phyloP scores from a whole-genome alignment of 306 rosid genomes.

The Calophaca sinica region DNA sequence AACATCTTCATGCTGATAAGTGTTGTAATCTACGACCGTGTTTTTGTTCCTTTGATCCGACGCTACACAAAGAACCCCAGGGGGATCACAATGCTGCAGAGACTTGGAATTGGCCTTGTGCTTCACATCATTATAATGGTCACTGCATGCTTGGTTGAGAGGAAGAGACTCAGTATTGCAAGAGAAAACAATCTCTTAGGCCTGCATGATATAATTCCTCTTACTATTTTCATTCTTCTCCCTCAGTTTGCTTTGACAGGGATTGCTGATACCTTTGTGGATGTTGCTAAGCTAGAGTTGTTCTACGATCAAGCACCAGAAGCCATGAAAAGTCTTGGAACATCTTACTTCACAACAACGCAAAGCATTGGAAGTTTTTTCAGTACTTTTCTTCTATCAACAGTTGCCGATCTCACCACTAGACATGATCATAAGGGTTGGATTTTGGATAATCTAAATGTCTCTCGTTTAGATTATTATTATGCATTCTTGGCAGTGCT shows the following conservation, averaged over 20 bases:
- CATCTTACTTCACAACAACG: conserved; percentile 71
- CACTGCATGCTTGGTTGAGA: conserved; percentile 61
- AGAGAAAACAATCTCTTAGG: conserved; percentile 47
- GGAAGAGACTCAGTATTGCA: conserved; percentile 61
- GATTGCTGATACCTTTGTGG: conserved; percentile 73
- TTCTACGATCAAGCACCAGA: conserved; percentile 87
- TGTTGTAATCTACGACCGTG: conserved; percentile 63
- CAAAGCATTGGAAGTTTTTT: conserved; percentile 70
- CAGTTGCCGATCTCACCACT: conserved; percentile 56
- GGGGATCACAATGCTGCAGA: conserved; percentile 81
- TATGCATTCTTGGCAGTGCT: conserved; percentile 66
- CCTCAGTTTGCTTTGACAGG: conserved; percentile 78
- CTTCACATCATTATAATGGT: conserved; percentile 61
- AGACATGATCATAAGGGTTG: conserved; percentile 61
- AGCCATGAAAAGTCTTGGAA: conserved; percentile 79
- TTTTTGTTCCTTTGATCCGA: conserved; percentile 55
- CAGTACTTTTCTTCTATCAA: conserved; percentile 64
- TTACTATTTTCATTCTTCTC: conserved; percentile 71
- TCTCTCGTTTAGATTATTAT: conserved; percentile 67
- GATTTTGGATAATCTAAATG: conserved; percentile 75
- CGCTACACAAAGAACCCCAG: conserved; percentile 70
- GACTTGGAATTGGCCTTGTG: conserved; percentile 76
- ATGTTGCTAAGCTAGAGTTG: conserved; percentile 78
- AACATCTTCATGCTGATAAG: conserved; percentile 72
- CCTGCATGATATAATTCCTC: conserved; percentile 55